Evolutionary conservation across 129 eudicot species (phyloP), one percentile per base, ranked within the genome.

Genomic region (Flaveria robusta): DNA sequence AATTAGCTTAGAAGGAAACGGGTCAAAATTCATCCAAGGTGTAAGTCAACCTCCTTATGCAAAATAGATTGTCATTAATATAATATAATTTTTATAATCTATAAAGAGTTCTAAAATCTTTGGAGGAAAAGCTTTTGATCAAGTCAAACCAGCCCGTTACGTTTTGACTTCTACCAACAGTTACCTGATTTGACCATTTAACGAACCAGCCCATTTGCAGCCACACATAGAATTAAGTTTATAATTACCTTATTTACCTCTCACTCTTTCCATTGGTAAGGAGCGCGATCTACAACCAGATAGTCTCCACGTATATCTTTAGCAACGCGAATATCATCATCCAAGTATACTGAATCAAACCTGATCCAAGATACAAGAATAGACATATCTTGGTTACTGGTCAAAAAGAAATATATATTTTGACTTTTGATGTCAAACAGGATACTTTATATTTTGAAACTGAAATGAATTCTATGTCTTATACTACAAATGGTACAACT

Each of bases 221-320:
- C n/a, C 12, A 59, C 29, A 74, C 39, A 6, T 20, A 13, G 10
- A 58, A 73, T 19, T 23, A 16, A 39, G 49, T 50, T 51, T 70
- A 19, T 12, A 11, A 43, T 52, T 66, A 76, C 86, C 46, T n/a
- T 83, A 37, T 37, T 37, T 37, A 37, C 3, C 49, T 43, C 58
- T 83, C 82, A 85, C 43, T 83, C 90, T 78, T 72, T 81, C 90
- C 93, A 88, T 56, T 79, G 77, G 18, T 60, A 88, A 65, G 90
- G 83, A 85, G 88, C 86, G 29, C 86, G 84, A 37, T 88, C 83
- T 67, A 85, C 88, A 24, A 88, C 88, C 58, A 85, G 19, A 74
- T 85, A 79, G 65, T 88, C 93, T 68, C 86, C 86, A 24, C 85
- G 83, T 59, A 88, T 79, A 72, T 88, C 88, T 79, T 83, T 88